Evolutionary conservation across 2,329 filamentous ascomycete genomes (phyloP), one percentile per base, ranked within the genome.

Genomic region (Tolypocladium capitatum): DNA sequence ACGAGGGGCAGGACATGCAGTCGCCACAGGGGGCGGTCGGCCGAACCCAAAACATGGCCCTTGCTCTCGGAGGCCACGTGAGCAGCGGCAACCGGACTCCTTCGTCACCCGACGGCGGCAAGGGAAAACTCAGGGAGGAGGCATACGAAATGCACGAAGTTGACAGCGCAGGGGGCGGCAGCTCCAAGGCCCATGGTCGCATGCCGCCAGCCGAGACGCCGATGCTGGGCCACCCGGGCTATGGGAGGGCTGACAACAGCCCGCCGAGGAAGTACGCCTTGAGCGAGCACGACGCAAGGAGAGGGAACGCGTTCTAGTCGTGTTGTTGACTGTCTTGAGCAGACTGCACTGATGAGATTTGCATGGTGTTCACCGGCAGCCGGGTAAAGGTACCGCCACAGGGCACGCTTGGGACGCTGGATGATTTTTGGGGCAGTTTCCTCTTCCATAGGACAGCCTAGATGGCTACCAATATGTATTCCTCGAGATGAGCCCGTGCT

Each of bases 91-190:
- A 44, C 36, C 41, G 43, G 36, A 24, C 14, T 38, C 31, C 44
- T 7, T 46, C 41, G 6, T 46, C 51, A 6, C 48, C 53, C 3
- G 64, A 66, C 18, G 58, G 54, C 18, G 58, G 54, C n/a, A 73
- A 74, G 53, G 70, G 70, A 11, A 74, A 73, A 51, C 58, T 54
- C 9, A 59, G 44, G 43, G 51, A 49, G 1, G 71, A 75, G 50
- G 63, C 64, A 4, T 77, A 74, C 46, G 75, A 78, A 61, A 60
- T 77, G 57, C 64, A 69, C 30, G 63, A 71, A 47, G 71, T 53
- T 10, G 49, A 52, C 18, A 38, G 41, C 11, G 41, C 47, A 18
- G 49, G 44, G 14, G 36, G 28, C 0, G 63, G 70, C 31, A 60
- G 58, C 41, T 42, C 48, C 18, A 47, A 45, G 24, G 51, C 46